Evolutionary conservation across 495 filamentous ascomycete genomes (phyloP), one percentile per base, ranked within the genome.

Genomic region (Lasiosphaeria hispida): DNA sequence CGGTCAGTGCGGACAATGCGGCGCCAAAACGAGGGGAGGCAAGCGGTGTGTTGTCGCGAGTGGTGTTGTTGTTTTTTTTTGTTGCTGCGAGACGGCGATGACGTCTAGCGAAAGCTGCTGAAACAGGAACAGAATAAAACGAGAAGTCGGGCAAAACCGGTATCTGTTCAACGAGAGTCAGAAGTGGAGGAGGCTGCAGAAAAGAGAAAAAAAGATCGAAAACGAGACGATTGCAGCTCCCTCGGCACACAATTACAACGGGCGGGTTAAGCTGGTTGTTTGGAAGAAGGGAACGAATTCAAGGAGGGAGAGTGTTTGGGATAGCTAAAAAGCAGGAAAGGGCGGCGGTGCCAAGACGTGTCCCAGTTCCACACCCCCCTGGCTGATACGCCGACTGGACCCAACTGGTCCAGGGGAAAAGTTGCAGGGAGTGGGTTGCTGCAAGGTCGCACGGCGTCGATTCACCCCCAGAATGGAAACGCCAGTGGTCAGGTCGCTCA

Each of bases 91-190:
- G 23, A 30, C 41, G 48, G 47, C 23, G 17, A 35, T 39, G 43
- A 13, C 43, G 50, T 11, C 35, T 14, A 48, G 15, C 34, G 43
- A 44, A 55, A 38, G 14, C 37, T 42, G 53, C 19, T 60, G 39
- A 15, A n/a, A 33, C 47, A 44, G 51, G 38, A 58, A 63, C 10
- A 7, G 49, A 13, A 40, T 48, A 48, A 54, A 59, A n/a, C 35
- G 37, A 48, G 36, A 54, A 33, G 41, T 19, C 8, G 39, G 40
- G 33, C 52, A 53, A 59, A 65, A 52, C 57, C 43, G 43, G 30
- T 58, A 63, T 54, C 23, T 60, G 44, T 53, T 68, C 54, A 75
- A 72, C 65, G 72, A 75, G 62, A 67, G 73, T 73, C 57, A 52
- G 69, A 71, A 73, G 11, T 62, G 62, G 61, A 66, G 65, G 63